These are phyloP conservation scores for Cladosporium sp. DNA, from an alignment of 2,329 filamentous ascomycete genomes.

Conservation along the genomic window DNA sequence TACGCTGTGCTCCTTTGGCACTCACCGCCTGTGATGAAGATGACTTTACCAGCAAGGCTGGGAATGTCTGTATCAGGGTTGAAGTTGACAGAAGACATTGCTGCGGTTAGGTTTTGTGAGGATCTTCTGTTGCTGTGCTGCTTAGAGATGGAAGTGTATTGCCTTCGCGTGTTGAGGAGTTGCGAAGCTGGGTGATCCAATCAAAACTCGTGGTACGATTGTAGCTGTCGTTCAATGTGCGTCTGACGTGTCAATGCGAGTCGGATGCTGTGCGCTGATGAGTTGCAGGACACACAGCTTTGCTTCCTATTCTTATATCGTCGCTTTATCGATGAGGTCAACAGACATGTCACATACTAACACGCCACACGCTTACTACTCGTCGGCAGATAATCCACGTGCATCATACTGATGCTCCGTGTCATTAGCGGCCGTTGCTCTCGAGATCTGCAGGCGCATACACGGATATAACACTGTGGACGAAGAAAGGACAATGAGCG, in stretches of 20 bases:
- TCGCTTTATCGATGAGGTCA: too few species aligned
- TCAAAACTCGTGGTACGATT: background rate
- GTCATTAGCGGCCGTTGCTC: too few species aligned
- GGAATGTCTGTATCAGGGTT: constrained; percentile 30
- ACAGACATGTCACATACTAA: too few species aligned
- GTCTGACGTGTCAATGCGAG: background rate
- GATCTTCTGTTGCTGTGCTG: background rate
- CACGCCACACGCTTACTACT: too few species aligned
- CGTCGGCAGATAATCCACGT: too few species aligned
- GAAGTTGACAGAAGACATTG: constrained; percentile 19
- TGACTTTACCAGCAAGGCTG: constrained; percentile 30
- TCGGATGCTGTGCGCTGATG: too few species aligned
- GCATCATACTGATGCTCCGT: too few species aligned
- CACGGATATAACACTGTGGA: too few species aligned
- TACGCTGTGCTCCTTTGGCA: background rate
- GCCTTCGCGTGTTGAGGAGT: background rate
- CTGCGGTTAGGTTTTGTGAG: background rate
- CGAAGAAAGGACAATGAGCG: too few species aligned
- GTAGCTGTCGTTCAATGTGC: background rate
- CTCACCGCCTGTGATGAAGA: constrained; percentile 14
- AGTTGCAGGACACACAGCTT: too few species aligned
- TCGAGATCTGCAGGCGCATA: too few species aligned
- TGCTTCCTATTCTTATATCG: too few species aligned
- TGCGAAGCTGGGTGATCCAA: background rate
- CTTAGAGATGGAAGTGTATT: background rate